Evolutionary conservation across 176 grass and related monocot species (phyloP).

Genomic region (Luzula sylvatica): DNA sequence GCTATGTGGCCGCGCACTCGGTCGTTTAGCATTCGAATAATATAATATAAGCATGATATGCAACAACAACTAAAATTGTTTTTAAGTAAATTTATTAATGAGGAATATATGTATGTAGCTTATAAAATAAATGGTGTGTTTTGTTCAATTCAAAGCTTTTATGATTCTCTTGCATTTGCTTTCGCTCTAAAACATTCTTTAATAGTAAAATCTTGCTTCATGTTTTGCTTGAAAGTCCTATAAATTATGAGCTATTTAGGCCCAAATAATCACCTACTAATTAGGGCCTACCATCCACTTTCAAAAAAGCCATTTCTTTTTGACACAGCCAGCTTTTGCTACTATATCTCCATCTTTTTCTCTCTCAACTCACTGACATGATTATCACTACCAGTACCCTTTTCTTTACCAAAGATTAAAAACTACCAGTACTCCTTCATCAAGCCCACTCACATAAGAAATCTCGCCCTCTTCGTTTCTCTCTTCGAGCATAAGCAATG

Average conservation of each 20-base stretch:
- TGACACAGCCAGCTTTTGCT: not conserved
- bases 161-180: constrained; percentile 6
- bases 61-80: not conserved
- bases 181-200: constrained; percentile 20
- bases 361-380: constrained; percentile 1
- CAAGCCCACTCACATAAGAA: constrained; percentile 4
- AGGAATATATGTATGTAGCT: too few relatives aligned
- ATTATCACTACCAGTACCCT: too few relatives aligned
- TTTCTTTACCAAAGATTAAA: too few relatives aligned
- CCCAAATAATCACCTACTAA: too few relatives aligned
- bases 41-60: too few relatives aligned
- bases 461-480: not conserved
- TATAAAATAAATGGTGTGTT: too few relatives aligned
- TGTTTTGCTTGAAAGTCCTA: not conserved
- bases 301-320: constrained; percentile 13
- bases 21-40: not conserved
- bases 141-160: too few relatives aligned
- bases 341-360: constrained; percentile 4
- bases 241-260: too few relatives aligned
- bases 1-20: constrained; percentile 50
- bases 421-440: not conserved
- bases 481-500: not conserved
- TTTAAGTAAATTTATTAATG: not conserved
- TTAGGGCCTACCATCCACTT: constrained; percentile 16
- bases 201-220: too few relatives aligned